Evolutionary conservation across 352 stramenopile genomes (phyloP).

Genomic region (Phytopythium sindhum): DNA sequence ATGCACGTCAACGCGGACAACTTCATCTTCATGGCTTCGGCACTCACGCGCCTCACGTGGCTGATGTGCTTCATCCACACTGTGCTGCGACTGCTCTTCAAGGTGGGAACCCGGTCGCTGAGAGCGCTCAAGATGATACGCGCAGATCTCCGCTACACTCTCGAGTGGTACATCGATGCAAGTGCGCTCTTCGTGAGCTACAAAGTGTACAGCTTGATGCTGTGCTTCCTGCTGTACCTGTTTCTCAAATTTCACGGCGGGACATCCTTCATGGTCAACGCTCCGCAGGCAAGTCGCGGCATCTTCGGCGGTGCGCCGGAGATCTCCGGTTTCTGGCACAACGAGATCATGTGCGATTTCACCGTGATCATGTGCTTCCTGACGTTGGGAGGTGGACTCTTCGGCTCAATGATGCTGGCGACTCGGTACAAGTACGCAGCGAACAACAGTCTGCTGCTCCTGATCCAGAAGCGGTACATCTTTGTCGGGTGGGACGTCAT

Average conservation of each 20-base stretch:
- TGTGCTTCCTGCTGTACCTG: slow-evolving; percentile 39
- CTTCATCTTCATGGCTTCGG: slow-evolving; percentile 52
- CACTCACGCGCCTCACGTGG: slow-evolving; percentile 52
- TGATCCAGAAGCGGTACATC: slow-evolving; percentile 48
- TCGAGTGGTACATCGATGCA: slow-evolving; percentile 53
- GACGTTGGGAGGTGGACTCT: slow-evolving; percentile 18
- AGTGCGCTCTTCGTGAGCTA: slow-evolving; percentile 50
- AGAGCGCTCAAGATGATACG: slow-evolving; percentile 33
- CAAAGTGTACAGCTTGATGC: slow-evolving; percentile 55
- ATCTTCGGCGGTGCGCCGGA: slow-evolving; percentile 37
- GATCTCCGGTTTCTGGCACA: slow-evolving; percentile 43
- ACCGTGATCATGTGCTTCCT: slow-evolving; percentile 33
- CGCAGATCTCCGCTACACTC: slow-evolving; percentile 15
- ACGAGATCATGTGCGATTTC: slow-evolving; percentile 55
- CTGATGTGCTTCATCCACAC: slow-evolving; percentile 54
- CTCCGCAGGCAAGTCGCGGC: slow-evolving; percentile 20
- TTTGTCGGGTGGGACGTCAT: slow-evolving; percentile 50
- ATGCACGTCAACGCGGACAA: slow-evolving; percentile 43
- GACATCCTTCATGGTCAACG: slow-evolving; percentile 44
- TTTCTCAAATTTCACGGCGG: slow-evolving; percentile 29
- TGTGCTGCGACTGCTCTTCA: slow-evolving; percentile 21
- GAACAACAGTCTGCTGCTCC: slow-evolving; percentile 40
- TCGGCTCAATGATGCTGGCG: slow-evolving; percentile 25
- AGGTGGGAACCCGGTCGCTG: slow-evolving; percentile 24
- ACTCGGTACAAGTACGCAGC: slow-evolving; percentile 36